Percentiles rank a stretch among this genome's conserved stretches.
Evolutionary conservation across 108 stramenopile genomes (phyloP).

Genomic region (Skeletonema marinoi): DNA sequence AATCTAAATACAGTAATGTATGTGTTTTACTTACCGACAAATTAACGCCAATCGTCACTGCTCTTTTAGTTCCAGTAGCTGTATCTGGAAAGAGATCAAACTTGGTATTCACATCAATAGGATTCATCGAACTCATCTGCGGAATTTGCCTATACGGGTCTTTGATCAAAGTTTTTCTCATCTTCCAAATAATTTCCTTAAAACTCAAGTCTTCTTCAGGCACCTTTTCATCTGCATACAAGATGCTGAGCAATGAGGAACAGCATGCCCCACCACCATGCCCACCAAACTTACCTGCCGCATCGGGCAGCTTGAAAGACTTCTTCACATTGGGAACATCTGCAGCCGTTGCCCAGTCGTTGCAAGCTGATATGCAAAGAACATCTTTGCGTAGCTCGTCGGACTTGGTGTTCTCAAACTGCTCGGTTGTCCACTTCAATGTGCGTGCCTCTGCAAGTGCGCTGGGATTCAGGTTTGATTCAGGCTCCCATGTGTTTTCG

Average conservation of each 20-base stretch:
- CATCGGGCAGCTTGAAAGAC: constrained; percentile 81
- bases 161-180: constrained; percentile 25
- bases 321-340: constrained; percentile 60
- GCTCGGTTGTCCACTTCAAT: constrained; percentile 1
- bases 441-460: too few relatives aligned
- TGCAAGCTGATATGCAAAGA: constrained; percentile 64
- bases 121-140: constrained; percentile 59
- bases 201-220: constrained; percentile 48
- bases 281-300: constrained; percentile 29
- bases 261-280: constrained; percentile 92
- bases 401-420: constrained; percentile 29
- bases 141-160: constrained; percentile 56
- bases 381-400: constrained; percentile 47
- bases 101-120: constrained; percentile 38
- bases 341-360: constrained; percentile 57
- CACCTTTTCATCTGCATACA: constrained; percentile 42
- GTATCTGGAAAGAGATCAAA: constrained; percentile 51
- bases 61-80: constrained; percentile 49
- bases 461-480: too few relatives aligned
- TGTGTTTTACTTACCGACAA: constrained; percentile 75
- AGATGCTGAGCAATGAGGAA: constrained; percentile 72
- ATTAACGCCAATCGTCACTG: constrained; percentile 88
- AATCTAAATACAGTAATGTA: too few relatives aligned
- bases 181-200: constrained; percentile 39
- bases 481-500: too few relatives aligned